Evolutionary conservation across 2,329 filamentous ascomycete genomes (phyloP).

Genomic region (Aspergillus sp.): DNA sequence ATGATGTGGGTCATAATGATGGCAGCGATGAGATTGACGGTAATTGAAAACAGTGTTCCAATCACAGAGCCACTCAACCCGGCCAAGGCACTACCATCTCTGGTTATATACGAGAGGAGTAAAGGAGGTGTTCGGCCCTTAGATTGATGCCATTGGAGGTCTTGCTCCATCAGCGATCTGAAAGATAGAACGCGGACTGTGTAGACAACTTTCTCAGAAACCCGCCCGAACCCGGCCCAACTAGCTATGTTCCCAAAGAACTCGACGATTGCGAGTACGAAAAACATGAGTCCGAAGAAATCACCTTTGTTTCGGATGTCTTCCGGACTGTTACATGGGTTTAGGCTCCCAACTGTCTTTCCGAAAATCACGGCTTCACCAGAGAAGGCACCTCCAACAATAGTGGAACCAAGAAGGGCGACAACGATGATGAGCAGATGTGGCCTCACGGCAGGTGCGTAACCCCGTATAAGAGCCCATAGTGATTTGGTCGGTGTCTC

Average conservation of each 20-base stretch:
- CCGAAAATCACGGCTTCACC: slow-evolving; percentile 56
- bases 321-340: slow-evolving; percentile 54
- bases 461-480: slow-evolving; percentile 29
- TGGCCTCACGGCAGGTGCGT: slow-evolving; percentile 32
- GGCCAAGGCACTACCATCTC: slow-evolving; percentile 65
- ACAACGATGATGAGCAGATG: slow-evolving; percentile 35
- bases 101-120: slow-evolving; percentile 67
- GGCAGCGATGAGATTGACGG: slow-evolving; percentile 66
- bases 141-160: slow-evolving; percentile 68
- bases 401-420: slow-evolving; percentile 44
- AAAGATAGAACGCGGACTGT: slow-evolving; percentile 64
- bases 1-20: slow-evolving; percentile 68
- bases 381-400: slow-evolving; percentile 13
- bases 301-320: slow-evolving; percentile 43
- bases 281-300: slow-evolving; percentile 60
- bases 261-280: slow-evolving; percentile 60
- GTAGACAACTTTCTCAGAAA: slow-evolving; percentile 66
- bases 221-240: slow-evolving; percentile 57
- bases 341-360: slow-evolving; percentile 57
- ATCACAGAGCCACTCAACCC: slow-evolving; percentile 70
- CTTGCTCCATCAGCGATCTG: slow-evolving; percentile 64
- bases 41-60: slow-evolving; percentile 66
- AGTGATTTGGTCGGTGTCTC: slow-evolving; percentile 27
- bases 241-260: slow-evolving; percentile 63
- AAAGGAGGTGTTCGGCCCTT: slow-evolving; percentile 60